These are phyloP conservation scores for Pugionium cornutum DNA, from an alignment of 345 rosid genomes.

Conservation along the genomic window DNA sequence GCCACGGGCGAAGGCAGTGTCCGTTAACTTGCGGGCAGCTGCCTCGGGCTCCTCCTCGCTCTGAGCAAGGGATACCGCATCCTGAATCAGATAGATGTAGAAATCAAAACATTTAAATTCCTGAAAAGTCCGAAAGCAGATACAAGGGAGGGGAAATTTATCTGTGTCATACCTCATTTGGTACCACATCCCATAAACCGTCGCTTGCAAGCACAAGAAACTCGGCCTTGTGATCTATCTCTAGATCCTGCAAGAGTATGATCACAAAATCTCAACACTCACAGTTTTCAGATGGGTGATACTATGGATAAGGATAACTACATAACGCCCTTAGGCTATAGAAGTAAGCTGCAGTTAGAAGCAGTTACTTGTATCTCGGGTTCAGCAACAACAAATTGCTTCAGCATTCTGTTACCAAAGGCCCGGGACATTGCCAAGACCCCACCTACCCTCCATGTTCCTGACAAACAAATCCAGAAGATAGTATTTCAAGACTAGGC, in stretches of 20 bases:
- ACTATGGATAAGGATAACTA: background rate
- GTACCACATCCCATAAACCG: conserved; percentile 97
- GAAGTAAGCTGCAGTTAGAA: conserved; percentile 24
- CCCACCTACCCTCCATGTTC: conserved; percentile 99
- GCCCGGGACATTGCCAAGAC: conserved; percentile 99
- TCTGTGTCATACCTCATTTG: conserved; percentile 62
- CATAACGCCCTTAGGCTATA: conserved; percentile 4
- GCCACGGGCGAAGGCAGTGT: conserved; percentile 78
- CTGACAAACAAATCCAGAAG: conserved; percentile 46
- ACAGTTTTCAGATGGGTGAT: background rate
- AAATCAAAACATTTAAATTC: background rate
- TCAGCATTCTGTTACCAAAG: conserved; percentile 97
- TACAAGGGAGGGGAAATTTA: background rate
- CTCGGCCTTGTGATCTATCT: conserved; percentile 70
- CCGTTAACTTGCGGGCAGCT: conserved; percentile 85
- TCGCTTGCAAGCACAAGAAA: conserved; percentile 95
- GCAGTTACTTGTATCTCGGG: conserved; percentile 92
- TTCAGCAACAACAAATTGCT: conserved; percentile 95
- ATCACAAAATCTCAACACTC: conserved; percentile 18
- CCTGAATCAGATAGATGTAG: conserved; percentile 46
- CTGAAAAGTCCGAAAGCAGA: background rate
- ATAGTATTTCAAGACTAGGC: conserved; percentile 27
- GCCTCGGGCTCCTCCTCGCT: conserved; percentile 77
- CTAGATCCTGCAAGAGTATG: conserved; percentile 62
- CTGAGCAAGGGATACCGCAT: conserved; percentile 76